Evolutionary conservation across 345 rosid species (phyloP).

Genomic region (Citrus australasica): DNA sequence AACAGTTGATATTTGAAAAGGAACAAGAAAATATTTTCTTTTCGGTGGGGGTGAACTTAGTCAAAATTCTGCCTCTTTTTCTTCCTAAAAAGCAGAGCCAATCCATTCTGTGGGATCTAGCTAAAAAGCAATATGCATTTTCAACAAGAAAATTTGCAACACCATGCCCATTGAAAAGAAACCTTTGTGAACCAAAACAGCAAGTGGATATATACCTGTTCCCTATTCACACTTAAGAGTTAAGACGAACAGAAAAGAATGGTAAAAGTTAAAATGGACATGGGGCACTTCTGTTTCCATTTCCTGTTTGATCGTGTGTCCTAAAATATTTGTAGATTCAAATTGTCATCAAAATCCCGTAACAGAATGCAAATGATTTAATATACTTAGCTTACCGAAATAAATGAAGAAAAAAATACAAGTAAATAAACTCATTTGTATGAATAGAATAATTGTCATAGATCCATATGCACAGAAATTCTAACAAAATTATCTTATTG

Average conservation of each 20-base stretch:
- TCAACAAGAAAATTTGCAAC: background rate
- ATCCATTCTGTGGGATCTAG: slow-evolving; percentile 25
- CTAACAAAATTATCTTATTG: background rate
- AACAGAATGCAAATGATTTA: background rate
- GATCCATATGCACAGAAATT: background rate
- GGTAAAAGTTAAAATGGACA: background rate
- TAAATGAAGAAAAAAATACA: background rate
- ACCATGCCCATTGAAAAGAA: background rate
- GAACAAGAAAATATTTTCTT: background rate
- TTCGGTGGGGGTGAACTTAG: slow-evolving; percentile 29
- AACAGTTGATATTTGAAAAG: slow-evolving; percentile 4
- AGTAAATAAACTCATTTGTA: background rate
- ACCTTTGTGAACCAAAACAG: background rate
- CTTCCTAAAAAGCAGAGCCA: slow-evolving; percentile 48
- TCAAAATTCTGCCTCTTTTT: slow-evolving; percentile 18
- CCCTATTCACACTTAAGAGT: background rate
- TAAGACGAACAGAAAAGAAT: background rate
- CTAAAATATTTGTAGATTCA: background rate
- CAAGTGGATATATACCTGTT: background rate
- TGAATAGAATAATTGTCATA: background rate
- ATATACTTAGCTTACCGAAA: background rate
- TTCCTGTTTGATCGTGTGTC: background rate
- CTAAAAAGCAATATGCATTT: slow-evolving; percentile 34
- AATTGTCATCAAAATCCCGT: background rate
- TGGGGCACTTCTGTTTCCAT: background rate